Conservation (phyloP, 768 basidiomycete species). For the Ephemerocybe angulata region DNA sequence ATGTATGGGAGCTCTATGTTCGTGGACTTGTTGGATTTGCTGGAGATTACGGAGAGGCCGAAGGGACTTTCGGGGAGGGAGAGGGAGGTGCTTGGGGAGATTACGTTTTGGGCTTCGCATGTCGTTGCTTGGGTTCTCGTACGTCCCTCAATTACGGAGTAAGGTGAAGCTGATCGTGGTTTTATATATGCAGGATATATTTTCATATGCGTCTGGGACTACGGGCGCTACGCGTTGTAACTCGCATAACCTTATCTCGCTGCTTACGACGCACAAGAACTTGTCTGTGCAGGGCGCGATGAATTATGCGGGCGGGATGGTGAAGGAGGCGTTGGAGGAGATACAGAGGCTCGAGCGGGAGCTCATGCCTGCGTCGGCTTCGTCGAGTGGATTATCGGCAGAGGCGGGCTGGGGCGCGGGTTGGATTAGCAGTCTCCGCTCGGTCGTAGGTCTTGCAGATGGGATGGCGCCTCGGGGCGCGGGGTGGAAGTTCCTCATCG, state of each 20-base stretch:
- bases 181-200: slow-evolving; percentile 3
- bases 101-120: slow-evolving; percentile 43
- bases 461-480: too few relatives aligned
- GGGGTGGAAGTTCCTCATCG: background rate
- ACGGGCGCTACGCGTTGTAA: background rate
- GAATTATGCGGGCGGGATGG: slow-evolving; percentile 12
- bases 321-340: slow-evolving; percentile 7
- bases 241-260: slow-evolving; percentile 9
- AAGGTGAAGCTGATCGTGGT: too few relatives aligned
- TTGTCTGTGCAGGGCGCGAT: slow-evolving; percentile 10
- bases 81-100: slow-evolving; percentile 23
- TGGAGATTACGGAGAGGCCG: slow-evolving; percentile 45
- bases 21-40: slow-evolving; percentile 50
- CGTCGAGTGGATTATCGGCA: background rate
- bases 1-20: slow-evolving; percentile 47
- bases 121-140: slow-evolving; percentile 56
- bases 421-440: background rate
- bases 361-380: background rate
- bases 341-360: slow-evolving; percentile 2
- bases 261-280: slow-evolving; percentile 6
- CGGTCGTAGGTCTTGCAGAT: background rate
- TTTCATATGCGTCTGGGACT: slow-evolving; percentile 2
- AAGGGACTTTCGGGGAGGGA: slow-evolving; percentile 19
- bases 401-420: too few relatives aligned
- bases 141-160: too few relatives aligned